Percentiles rank a stretch among this genome's conserved stretches.
phyloP scores from a whole-genome alignment of 345 rosid species.

The Populus tremula region DNA sequence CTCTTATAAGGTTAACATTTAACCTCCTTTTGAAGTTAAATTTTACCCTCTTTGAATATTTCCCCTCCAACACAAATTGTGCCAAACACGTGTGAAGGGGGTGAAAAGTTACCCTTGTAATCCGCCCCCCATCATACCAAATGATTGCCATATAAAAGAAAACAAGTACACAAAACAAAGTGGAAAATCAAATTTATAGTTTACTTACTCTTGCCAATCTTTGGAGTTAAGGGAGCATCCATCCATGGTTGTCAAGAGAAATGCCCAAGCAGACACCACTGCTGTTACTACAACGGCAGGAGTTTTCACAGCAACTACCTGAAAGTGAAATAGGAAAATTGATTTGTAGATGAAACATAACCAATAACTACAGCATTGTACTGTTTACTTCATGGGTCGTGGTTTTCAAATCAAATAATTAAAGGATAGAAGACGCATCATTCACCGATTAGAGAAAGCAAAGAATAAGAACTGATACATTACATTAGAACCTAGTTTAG shows the following conservation, averaged over 20 bases:
- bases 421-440: background rate
- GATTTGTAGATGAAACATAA: background rate
- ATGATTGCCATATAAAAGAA: background rate
- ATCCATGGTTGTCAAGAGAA: constrained; percentile 71
- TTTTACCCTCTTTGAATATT: no score
- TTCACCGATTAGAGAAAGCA: background rate
- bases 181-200: constrained; percentile 5
- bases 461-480: constrained; percentile 10
- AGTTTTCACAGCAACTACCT: constrained; percentile 71
- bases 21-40: no score
- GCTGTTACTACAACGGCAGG: constrained; percentile 59
- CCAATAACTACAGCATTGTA: background rate
- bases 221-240: constrained; percentile 55
- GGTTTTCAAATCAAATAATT: background rate
- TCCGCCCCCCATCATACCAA: no score
- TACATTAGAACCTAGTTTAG: constrained; percentile 84
- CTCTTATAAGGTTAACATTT: no score
- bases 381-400: background rate
- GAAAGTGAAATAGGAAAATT: background rate
- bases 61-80: no score
- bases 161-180: background rate
- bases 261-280: constrained; percentile 88
- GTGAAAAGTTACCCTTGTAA: no score
- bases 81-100: no score
- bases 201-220: constrained; percentile 76